Evolutionary conservation across 257 asterid species (phyloP).

Genomic region (Fraxinus anomala): DNA sequence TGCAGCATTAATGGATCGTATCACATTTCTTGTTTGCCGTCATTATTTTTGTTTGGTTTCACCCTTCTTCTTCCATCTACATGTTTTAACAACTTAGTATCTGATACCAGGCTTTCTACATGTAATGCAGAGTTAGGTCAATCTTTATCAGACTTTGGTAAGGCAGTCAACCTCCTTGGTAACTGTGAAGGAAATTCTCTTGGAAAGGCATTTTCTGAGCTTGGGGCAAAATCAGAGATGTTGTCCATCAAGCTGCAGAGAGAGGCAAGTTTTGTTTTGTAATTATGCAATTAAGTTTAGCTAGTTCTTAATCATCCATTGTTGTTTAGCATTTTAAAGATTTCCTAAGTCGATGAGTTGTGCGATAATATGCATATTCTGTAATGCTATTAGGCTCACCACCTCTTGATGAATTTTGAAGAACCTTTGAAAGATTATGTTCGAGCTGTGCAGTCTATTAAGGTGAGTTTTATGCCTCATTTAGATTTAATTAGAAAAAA

Average conservation of each 20-base stretch:
- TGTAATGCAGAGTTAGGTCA: slow-evolving; percentile 76
- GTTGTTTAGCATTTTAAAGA: slow-evolving; percentile 11
- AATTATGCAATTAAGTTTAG: background rate
- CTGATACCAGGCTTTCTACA: slow-evolving; percentile 19
- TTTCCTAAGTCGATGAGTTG: slow-evolving; percentile 13
- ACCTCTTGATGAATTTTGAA: slow-evolving; percentile 91
- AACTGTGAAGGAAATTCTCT: slow-evolving; percentile 77
- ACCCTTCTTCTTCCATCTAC: background rate
- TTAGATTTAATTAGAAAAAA: too few species aligned
- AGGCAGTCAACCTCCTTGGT: slow-evolving; percentile 91
- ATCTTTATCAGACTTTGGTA: slow-evolving; percentile 88
- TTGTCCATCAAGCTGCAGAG: slow-evolving; percentile 72
- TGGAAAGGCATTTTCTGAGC: slow-evolving; percentile 91
- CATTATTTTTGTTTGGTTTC: background rate
- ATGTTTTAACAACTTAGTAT: slow-evolving; percentile 5
- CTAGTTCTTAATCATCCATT: background rate
- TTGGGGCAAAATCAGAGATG: slow-evolving; percentile 82
- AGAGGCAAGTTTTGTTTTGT: slow-evolving; percentile 51
- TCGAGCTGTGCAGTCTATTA: slow-evolving; percentile 94
- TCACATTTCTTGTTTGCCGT: background rate
- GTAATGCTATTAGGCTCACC: slow-evolving; percentile 69
- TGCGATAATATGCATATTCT: slow-evolving; percentile 6
- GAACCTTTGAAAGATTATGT: slow-evolving; percentile 96
- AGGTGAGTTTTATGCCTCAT: slow-evolving; percentile 48
- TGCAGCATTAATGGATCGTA: background rate